Base-by-base conservation (phyloP, 129 eudicot genomes). In the Arctium minus region DNA sequence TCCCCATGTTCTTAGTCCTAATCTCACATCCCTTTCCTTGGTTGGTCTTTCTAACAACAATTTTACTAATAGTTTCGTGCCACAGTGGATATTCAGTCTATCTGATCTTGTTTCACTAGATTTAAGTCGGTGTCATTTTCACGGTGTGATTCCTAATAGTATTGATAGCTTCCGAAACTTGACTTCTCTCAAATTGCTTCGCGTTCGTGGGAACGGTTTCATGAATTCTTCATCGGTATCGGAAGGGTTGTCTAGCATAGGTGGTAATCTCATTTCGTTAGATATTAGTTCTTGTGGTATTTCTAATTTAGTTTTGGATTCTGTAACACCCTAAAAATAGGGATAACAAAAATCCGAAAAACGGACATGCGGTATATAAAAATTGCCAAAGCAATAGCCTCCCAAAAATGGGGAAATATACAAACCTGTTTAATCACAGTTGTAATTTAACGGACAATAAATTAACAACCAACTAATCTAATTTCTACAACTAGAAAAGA, bases 181-280 rank as follows among this genome's bases (percentile, higher is more conserved):
- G 27, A 60, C 68, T 17, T 17, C 68, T 60, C 68, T 60, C 2
- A 17, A 15, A 8, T 11, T 70, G 6, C 39, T 70, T 8, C 1
- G 2, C 3, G 37, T 70, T 8, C n/a, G 2, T 31, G 6, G 18
- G n/a, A 29, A 70, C 2, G 17, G 32, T 31, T 60, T 60, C 68
- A 60, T n/a, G 68, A 29, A 11, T 32, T 70, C 74, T 70, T 31
- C 74, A 3, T 70, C 7, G 2, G n/a, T 11, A 70, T 31, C 32
- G 15, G 17, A 70, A 33, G 33, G 73, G 17, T 33, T 70, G 73
- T 60, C 76, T 50, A n/a, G 78, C 5, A 44, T 79, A 48, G 37
- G 44, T 67, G 31, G 70, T 18, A 80, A 62, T 77, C 81, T 77
- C 56, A 37, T 77, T 62, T 36, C 48, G 8, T 62, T 77, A 62